Evolutionary conservation across 306 rosid genomes (phyloP).

Genomic region (Quercus aquifolioides): DNA sequence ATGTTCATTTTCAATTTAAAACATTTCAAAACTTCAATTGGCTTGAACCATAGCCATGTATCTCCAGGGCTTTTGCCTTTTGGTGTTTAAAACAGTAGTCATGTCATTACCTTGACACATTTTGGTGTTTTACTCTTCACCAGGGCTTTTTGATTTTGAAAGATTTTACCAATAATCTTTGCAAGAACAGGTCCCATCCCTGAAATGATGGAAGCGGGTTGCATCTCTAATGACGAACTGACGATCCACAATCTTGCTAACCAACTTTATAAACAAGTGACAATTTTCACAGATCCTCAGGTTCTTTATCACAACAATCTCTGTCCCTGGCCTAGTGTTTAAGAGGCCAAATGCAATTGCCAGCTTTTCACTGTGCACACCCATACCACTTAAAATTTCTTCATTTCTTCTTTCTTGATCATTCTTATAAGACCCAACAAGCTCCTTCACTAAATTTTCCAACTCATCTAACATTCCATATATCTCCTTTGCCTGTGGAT

Average conservation of each 20-base stretch:
- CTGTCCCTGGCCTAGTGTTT: conserved; percentile 50
- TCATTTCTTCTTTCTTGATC: conserved; percentile 30
- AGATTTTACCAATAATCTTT: conserved; percentile 71
- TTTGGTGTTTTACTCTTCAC: not conserved
- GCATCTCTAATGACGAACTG: conserved; percentile 78
- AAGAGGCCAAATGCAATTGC: conserved; percentile 70
- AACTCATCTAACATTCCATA: conserved; percentile 56
- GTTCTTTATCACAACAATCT: conserved; percentile 75
- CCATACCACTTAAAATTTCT: conserved; percentile 39
- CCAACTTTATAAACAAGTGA: conserved; percentile 69
- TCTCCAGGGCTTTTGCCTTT: no score
- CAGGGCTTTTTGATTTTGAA: not conserved
- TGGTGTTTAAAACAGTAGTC: no score
- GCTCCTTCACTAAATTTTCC: conserved; percentile 47
- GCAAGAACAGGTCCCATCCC: conserved; percentile 79
- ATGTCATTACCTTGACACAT: not conserved
- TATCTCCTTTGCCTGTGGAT: conserved; percentile 47
- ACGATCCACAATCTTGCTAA: conserved; percentile 73
- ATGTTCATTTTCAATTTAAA: no score
- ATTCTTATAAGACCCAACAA: conserved; percentile 24
- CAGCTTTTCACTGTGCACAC: conserved; percentile 77
- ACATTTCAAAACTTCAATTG: not conserved
- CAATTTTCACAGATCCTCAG: conserved; percentile 83
- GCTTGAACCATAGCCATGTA: not conserved
- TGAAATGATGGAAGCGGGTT: conserved; percentile 85